Base-by-base conservation (phyloP, 2,329 filamentous ascomycete genomes). In the Colletotrichum sp. region DNA sequence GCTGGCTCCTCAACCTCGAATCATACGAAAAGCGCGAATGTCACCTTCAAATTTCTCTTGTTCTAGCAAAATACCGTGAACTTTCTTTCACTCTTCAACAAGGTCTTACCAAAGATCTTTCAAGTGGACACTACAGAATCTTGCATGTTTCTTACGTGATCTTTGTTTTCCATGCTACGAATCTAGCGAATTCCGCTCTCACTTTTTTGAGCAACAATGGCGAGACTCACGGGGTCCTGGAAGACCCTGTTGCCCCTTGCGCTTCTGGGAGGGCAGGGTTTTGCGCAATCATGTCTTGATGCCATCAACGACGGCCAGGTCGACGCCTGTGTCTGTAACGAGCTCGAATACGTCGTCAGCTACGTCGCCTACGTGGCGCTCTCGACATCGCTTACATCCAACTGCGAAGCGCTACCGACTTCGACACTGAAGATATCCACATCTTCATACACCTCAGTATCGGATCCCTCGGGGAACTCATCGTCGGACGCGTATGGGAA, bases 281-380 rank as follows among this genome's bases (percentile, higher is more conserved):
- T 28, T 21, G 73, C 70, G 15, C 73, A 76, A n/a, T 68, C 73
- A 21, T 76, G 73, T 32, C 44, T 76, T 30, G 73, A 76, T 21
- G 73, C 63, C 6, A 70, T 76, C 32, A 73, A 73, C 70, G 67
- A 49, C 26, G 21, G 57, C 24, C n/a, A 68, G 39, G 65, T 34
- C 13, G 64, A 73, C 13, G 73, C 70, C 15, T 76, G 73, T 26
- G 73, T 76, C 6, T 76, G 73, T 10, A 68, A 73, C 57, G 68
- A 64, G 15, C 57, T 76, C 9, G 73, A 76, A 12, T 76, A 73
- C 21, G 69, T 73, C 9, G 59, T 76, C 62, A 76, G 73, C 59
- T 76, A 76, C 32, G 73, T 76, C 30, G 73, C 73, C 4, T 76
- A 76, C 59, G 49, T 76, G 4, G 73, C 73, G 15, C 57, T 76